Evolutionary conservation across 208 protist species (phyloP).

Genomic region (Spironucleus salmonicida): DNA sequence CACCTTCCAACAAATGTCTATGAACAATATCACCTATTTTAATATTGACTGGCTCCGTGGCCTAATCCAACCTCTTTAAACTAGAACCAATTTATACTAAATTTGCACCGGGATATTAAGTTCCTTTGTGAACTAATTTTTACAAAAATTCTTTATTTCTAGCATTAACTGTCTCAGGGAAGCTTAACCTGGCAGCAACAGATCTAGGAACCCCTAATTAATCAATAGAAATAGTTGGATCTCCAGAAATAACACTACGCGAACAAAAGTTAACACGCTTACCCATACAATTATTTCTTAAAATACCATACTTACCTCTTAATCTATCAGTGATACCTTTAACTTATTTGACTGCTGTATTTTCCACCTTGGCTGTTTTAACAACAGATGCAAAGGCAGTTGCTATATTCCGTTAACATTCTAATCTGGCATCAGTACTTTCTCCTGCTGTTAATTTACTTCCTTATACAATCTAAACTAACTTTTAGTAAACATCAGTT

Average conservation of each 20-base stretch:
- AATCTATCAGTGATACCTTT: constrained; percentile 92
- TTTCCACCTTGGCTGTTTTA: neutral
- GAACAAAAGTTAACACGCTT: constrained; percentile 98
- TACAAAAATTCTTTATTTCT: constrained; percentile 79
- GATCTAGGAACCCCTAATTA: constrained; percentile 93
- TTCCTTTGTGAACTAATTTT: constrained; percentile 73
- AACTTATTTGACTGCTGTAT: neutral
- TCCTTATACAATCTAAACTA: neutral
- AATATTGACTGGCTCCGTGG: neutral
- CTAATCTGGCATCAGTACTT: neutral
- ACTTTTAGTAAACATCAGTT: neutral
- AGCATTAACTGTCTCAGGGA: constrained; percentile 89
- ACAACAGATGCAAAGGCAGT: neutral
- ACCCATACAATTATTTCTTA: constrained; percentile 96
- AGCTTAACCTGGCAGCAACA: constrained; percentile 90
- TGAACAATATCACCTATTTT: constrained; percentile 68
- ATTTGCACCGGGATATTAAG: constrained; percentile 83
- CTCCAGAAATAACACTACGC: constrained; percentile 92
- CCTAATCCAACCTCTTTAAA: neutral
- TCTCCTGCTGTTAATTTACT: neutral
- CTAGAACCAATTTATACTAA: constrained; percentile 31
- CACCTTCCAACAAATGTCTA: constrained; percentile 86
- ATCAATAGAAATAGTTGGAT: constrained; percentile 36
- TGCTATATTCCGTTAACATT: too few species aligned
- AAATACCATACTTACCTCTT: constrained; percentile 91